Evolutionary conservation across 768 basidiomycete genomes (phyloP).

Genomic region (Collybiopsis confluens): DNA sequence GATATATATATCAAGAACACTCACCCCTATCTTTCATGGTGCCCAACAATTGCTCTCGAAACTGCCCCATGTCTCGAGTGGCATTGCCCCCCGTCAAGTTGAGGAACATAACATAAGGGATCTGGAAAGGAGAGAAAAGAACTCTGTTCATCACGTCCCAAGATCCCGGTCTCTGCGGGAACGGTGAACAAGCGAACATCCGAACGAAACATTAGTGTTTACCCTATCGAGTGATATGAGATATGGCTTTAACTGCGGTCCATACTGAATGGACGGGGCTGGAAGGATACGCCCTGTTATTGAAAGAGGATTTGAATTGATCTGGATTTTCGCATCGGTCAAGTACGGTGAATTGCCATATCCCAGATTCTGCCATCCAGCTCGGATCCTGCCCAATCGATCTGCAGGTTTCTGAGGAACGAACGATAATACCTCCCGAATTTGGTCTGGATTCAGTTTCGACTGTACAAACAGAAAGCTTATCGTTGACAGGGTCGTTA

Average conservation of each 20-base stretch:
- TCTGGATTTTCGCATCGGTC: constrained; percentile 31
- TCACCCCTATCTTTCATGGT: constrained; percentile 23
- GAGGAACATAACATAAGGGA: constrained; percentile 19
- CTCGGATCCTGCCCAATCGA: constrained; percentile 19
- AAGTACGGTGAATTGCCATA: constrained; percentile 36
- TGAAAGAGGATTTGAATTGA: constrained; percentile 23
- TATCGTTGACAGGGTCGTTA: too few relatives aligned
- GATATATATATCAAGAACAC: constrained; percentile 1
- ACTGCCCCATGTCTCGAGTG: constrained; percentile 10
- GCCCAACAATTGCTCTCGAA: constrained; percentile 17
- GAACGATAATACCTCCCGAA: constrained; percentile 24
- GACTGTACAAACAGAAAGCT: constrained; percentile 14
- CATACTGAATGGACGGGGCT: constrained; percentile 29
- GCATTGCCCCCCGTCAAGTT: constrained; percentile 21
- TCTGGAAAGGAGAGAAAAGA: constrained; percentile 1
- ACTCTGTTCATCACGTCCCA: constrained; percentile 29
- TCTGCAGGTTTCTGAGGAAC: constrained; percentile 21
- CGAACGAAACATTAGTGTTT: not conserved
- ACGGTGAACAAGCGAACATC: not conserved
- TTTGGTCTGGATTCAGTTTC: constrained; percentile 24
- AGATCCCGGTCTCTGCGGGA: constrained; percentile 18
- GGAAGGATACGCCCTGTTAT: constrained; percentile 33
- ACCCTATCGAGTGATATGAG: not conserved
- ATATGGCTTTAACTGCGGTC: not conserved
- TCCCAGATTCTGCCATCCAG: constrained; percentile 31